These are phyloP conservation scores for Cyanidioschyzon merolae DNA, from an alignment of 23 red algal genomes.

Conservation along the genomic window DNA sequence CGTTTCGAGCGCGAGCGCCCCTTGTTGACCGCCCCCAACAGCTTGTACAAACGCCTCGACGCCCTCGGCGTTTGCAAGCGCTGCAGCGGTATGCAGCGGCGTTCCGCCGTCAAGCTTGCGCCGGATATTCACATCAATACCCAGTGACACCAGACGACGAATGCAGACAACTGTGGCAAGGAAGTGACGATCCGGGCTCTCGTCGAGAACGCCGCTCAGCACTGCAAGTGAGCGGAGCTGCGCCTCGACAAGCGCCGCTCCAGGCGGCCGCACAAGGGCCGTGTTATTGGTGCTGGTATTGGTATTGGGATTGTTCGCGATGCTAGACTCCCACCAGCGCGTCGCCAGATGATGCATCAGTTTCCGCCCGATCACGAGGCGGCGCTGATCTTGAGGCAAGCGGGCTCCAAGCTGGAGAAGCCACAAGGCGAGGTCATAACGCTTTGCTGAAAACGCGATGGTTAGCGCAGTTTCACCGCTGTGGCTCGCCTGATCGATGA, in stretches of 20 bases:
- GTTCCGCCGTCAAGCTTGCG: background rate
- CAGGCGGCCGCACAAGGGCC: background rate
- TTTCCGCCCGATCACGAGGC: background rate
- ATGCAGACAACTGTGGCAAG: slow-evolving; percentile 5
- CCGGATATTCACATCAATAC: slow-evolving; percentile 4
- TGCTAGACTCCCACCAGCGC: background rate
- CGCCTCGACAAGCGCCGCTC: background rate
- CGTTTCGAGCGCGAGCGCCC: background rate
- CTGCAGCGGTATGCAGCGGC: slow-evolving; percentile 10
- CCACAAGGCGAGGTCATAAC: background rate
- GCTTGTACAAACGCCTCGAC: background rate
- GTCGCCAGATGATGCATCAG: slow-evolving; percentile 17
- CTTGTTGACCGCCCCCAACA: slow-evolving; percentile 1
- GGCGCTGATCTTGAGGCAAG: background rate
- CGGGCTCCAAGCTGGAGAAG: background rate
- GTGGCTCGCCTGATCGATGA: background rate
- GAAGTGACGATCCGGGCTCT: background rate
- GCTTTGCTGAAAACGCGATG: background rate
- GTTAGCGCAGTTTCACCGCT: background rate
- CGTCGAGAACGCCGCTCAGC: background rate
- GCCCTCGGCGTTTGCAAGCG: background rate
- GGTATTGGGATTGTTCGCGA: background rate
- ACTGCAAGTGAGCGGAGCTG: background rate
- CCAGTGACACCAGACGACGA: slow-evolving; percentile 3
- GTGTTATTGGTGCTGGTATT: background rate